phyloP scores from a whole-genome alignment of 106 monocot genomes.

The Dendrobium chrysotoxum region DNA sequence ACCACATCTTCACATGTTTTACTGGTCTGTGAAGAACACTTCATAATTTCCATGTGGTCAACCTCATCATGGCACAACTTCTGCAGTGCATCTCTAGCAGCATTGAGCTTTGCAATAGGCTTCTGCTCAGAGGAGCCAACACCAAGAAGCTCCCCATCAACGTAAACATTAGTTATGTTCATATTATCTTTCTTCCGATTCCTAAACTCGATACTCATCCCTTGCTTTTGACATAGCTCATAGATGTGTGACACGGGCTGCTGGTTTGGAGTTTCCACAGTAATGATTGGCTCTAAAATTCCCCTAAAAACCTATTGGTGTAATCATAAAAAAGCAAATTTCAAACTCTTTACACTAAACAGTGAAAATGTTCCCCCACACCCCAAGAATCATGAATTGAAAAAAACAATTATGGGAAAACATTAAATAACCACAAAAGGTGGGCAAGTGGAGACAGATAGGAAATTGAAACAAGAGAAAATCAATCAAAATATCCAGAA shows the following conservation, averaged over 20 bases:
- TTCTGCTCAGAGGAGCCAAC: slow-evolving; percentile 41
- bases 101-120: slow-evolving; percentile 52
- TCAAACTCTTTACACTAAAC: neutral
- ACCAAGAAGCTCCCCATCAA: slow-evolving; percentile 40
- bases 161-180: slow-evolving; percentile 30
- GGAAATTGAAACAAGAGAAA: neutral
- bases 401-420: neutral
- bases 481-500: neutral
- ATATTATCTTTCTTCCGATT: slow-evolving; percentile 21
- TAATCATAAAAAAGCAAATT: neutral
- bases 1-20: neutral
- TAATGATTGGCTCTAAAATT: slow-evolving; percentile 62
- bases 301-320: slow-evolving; percentile 24
- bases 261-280: slow-evolving; percentile 31
- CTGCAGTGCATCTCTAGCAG: slow-evolving; percentile 47
- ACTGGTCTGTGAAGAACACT: neutral
- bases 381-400: neutral
- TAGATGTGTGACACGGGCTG: slow-evolving; percentile 52
- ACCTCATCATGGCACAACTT: slow-evolving; percentile 15
- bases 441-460: neutral
- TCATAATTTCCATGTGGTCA: neutral
- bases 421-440: neutral
- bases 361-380: neutral
- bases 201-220: slow-evolving; percentile 22
- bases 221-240: slow-evolving; percentile 51